Percentiles rank a stretch among this genome's conserved stretches.
These are phyloP conservation scores for Diaporthe caulivora DNA, from an alignment of 2,329 filamentous ascomycete species.

Conservation along the genomic window DNA sequence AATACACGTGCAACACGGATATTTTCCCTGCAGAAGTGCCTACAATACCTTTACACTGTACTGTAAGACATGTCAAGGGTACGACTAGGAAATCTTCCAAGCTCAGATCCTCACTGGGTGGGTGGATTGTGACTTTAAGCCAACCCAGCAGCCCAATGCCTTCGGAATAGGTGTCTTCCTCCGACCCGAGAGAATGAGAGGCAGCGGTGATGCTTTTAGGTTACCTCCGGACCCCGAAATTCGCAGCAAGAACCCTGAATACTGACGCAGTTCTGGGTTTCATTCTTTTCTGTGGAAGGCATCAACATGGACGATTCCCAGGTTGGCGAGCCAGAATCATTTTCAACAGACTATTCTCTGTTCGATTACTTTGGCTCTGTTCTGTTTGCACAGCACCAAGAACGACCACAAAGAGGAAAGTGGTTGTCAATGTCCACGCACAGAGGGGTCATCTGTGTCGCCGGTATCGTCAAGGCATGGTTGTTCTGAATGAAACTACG, in stretches of 20 bases:
- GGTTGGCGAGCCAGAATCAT: not conserved
- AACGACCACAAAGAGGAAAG: no score
- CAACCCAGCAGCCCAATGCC: no score
- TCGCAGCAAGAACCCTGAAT: not conserved
- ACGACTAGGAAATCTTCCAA: no score
- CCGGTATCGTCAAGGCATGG: not conserved
- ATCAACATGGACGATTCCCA: not conserved
- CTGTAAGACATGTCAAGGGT: no score
- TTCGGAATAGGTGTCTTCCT: not conserved
- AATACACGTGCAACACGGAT: no score
- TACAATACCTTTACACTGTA: no score
- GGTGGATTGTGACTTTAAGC: no score
- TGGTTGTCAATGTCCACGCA: not conserved
- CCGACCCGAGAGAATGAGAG: not conserved
- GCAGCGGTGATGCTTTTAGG: not conserved
- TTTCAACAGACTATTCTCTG: not conserved
- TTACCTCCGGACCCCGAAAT: not conserved
- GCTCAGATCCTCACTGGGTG: no score
- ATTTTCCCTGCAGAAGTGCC: no score
- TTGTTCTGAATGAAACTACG: no score
- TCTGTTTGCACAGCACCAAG: not conserved
- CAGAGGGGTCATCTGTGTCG: no score
- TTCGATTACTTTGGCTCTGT: not conserved
- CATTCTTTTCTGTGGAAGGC: not conserved
- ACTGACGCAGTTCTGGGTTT: not conserved